Conservation (phyloP, 2,329 filamentous ascomycete genomes). For the Aureobasidium sp. region DNA sequence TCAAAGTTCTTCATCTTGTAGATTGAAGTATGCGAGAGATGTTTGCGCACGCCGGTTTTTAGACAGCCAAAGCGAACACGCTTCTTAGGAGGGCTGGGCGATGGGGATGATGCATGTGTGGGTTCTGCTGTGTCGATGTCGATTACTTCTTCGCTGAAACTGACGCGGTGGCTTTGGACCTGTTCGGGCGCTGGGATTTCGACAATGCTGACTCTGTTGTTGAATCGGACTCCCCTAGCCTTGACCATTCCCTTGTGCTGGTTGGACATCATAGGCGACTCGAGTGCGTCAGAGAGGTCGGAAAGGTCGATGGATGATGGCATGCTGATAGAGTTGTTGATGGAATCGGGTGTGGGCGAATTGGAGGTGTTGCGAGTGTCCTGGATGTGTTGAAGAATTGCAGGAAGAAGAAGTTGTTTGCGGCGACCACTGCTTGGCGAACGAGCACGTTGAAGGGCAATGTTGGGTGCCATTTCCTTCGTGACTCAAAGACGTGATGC, state of each 20-base stretch:
- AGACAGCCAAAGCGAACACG: constrained; percentile 14
- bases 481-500: not conserved
- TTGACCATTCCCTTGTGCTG: not conserved
- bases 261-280: not conserved
- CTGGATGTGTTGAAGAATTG: constrained; percentile 2
- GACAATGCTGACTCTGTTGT: constrained; percentile 8
- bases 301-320: not conserved
- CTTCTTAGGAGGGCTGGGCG: not conserved
- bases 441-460: not conserved
- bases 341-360: not conserved
- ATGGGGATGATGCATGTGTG: not conserved
- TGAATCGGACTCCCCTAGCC: constrained; percentile 9
- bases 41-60: not conserved
- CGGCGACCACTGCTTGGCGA: not conserved
- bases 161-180: not conserved
- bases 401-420: constrained; percentile 4
- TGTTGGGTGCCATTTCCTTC: constrained; percentile 11
- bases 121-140: constrained; percentile 8
- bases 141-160: constrained; percentile 11
- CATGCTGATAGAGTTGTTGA: constrained; percentile 4
- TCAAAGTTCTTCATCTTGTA: constrained; percentile 14
- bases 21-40: constrained; percentile 9
- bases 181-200: constrained; percentile 1
- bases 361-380: not conserved
- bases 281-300: constrained; percentile 1